Evolutionary conservation across 306 rosid species (phyloP), one percentile per base, ranked within the genome.

Genomic region (Senna siamea): DNA sequence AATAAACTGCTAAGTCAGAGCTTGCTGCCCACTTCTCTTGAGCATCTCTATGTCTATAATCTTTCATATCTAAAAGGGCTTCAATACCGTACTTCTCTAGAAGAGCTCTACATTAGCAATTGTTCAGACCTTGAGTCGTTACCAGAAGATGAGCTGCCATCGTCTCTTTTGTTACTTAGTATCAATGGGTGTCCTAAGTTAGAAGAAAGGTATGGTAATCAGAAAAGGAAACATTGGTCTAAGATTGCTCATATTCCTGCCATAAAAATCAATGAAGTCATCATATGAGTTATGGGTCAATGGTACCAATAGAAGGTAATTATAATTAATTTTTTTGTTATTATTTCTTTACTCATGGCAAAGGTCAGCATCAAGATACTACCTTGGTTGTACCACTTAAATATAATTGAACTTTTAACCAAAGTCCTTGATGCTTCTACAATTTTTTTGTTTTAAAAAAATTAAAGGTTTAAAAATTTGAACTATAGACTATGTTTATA

Each of bases 31-130:
- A 5, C 53, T 64, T 63, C 52, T 63, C 69, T 62, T 38, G 18
- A 5, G 11, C 0, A 0, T 19, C 3, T 63, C 5, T 0, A 0
- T 4, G 11, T 63, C 2, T 0, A 0, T 0, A 0, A 2, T 0
- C 10, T 12, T 43, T 11, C 7, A 4, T 2, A 18, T 63, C 15
- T 12, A 19, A 40, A 63, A 10, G 50, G 35, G 52, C 18, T 63
- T 40, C 69, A 12, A 63, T 34, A 40, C 30, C 52, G 40, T 0
- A 63, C 19, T 19, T 38, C 51, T 63, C 51, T 40, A 0, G 13
- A 43, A n/a, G 10, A 3, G 2, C 70, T 64, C 20, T 0, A 3
- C 38, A 43, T 43, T 5, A 5, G 4, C 1, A 0, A 8, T 2
- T 64, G 37, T 40, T 12, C 35, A 40, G 43, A 41, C 6, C 53